Conservation (phyloP, 2,329 filamentous ascomycete species). For the Helotiales sp. region DNA sequence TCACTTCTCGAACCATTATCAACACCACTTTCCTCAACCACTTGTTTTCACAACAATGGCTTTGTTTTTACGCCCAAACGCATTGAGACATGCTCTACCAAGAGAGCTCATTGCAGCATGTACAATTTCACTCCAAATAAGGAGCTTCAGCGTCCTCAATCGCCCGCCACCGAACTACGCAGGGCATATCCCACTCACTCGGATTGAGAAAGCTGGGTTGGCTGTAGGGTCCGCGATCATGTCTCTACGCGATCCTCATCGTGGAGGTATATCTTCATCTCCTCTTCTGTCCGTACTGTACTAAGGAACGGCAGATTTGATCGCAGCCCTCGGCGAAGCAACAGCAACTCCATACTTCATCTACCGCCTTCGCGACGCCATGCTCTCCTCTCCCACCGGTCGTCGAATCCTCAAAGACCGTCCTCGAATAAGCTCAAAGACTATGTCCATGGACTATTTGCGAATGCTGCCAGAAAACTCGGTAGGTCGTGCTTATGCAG, state of each 20-base stretch:
- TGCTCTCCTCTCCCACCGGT: constrained; percentile 82
- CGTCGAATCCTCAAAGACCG: constrained; percentile 88
- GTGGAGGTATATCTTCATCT: constrained; percentile 59
- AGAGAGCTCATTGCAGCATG: constrained; percentile 29
- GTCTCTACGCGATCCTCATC: constrained; percentile 71
- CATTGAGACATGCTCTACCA: constrained; percentile 22
- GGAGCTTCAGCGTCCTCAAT: constrained; percentile 77
- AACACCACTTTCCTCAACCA: neutral
- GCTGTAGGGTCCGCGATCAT: constrained; percentile 63
- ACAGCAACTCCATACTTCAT: constrained; percentile 96
- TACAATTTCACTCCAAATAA: constrained; percentile 22
- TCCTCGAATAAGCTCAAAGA: constrained; percentile 79
- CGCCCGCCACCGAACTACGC: constrained; percentile 55
- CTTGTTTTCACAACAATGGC: constrained; percentile 21
- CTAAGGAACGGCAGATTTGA: constrained; percentile 66
- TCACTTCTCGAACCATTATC: neutral
- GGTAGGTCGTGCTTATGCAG: constrained; percentile 79
- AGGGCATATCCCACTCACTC: constrained; percentile 86
- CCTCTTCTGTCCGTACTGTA: neutral
- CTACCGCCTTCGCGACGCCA: constrained; percentile 83
- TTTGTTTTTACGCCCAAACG: constrained; percentile 22
- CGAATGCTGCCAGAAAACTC: constrained; percentile 70
- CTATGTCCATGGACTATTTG: constrained; percentile 64
- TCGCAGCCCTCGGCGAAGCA: constrained; percentile 90
- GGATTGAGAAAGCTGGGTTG: constrained; percentile 72